Evolutionary conservation across 1,139 yeast species (phyloP).

Genomic region (Candida sojae): DNA sequence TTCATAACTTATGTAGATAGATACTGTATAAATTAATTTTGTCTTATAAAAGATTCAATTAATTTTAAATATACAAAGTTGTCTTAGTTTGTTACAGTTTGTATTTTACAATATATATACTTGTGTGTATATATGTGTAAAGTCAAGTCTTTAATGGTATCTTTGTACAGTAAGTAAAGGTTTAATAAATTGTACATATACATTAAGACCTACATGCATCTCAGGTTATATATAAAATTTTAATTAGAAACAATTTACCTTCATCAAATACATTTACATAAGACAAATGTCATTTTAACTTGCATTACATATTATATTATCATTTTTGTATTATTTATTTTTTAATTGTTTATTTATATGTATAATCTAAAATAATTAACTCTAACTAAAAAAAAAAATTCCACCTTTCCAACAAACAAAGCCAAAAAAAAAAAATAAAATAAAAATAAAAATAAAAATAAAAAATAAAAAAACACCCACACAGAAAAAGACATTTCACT

Average conservation of each 20-base stretch:
- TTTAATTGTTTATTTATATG: background rate
- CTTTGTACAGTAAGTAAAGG: too few species aligned
- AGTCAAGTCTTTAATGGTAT: too few species aligned
- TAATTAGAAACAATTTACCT: background rate
- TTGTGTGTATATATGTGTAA: too few species aligned
- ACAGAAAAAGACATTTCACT: background rate
- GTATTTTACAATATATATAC: too few species aligned
- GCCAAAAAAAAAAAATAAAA: conserved; percentile 1
- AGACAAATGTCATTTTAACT: too few species aligned
- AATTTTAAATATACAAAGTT: too few species aligned
- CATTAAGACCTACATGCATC: background rate
- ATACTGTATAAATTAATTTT: too few species aligned
- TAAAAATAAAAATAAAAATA: background rate
- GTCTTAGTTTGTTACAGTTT: too few species aligned
- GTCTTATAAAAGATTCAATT: too few species aligned
- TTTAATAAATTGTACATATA: background rate
- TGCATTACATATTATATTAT: background rate
- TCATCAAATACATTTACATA: too few species aligned
- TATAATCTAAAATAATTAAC: background rate
- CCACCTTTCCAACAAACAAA: background rate
- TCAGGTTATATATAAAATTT: background rate
- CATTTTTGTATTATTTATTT: too few species aligned
- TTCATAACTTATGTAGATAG: too few species aligned
- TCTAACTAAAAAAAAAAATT: background rate
- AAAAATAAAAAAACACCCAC: background rate